Conservation (phyloP, 2,329 filamentous ascomycete species). For the Aureobasidium sp. region DNA sequence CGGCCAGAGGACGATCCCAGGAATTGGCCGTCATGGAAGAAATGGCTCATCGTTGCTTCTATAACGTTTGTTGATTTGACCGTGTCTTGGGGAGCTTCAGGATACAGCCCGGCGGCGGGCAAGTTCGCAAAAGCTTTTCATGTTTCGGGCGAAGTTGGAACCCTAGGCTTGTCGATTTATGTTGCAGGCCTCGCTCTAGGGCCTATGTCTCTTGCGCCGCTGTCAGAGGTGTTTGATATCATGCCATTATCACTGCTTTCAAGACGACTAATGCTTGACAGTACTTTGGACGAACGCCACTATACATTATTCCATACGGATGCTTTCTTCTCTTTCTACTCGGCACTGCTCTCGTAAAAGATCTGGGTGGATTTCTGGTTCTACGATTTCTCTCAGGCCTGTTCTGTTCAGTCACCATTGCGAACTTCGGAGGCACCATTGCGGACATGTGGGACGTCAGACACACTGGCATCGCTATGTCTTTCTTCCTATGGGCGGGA, state of each 20-base stretch:
- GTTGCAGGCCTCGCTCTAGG: constrained; percentile 31
- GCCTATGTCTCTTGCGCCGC: neutral
- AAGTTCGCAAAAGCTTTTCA: constrained; percentile 36
- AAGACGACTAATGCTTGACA: neutral
- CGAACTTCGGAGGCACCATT: constrained; percentile 35
- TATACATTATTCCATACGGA: constrained; percentile 40
- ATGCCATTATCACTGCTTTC: neutral
- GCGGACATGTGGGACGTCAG: constrained; percentile 15
- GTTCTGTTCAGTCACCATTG: constrained; percentile 36
- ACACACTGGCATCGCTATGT: constrained; percentile 4
- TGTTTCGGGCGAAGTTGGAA: constrained; percentile 16
- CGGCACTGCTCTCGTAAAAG: constrained; percentile 35
- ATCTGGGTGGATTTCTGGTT: constrained; percentile 33
- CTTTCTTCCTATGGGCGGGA: constrained; percentile 38
- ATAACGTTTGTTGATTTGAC: constrained; percentile 24
- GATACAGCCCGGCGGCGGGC: constrained; percentile 36
- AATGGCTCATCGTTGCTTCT: constrained; percentile 29
- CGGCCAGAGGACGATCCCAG: constrained; percentile 23
- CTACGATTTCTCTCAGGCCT: constrained; percentile 38
- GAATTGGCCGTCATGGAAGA: constrained; percentile 26
- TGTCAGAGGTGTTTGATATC: neutral
- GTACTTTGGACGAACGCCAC: constrained; percentile 26
- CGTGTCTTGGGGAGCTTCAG: constrained; percentile 35
- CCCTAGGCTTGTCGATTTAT: constrained; percentile 16
- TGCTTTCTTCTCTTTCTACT: constrained; percentile 37